Evolutionary conservation across 2,329 filamentous ascomycete genomes (phyloP).

Genomic region (Bipolaris victoriae): DNA sequence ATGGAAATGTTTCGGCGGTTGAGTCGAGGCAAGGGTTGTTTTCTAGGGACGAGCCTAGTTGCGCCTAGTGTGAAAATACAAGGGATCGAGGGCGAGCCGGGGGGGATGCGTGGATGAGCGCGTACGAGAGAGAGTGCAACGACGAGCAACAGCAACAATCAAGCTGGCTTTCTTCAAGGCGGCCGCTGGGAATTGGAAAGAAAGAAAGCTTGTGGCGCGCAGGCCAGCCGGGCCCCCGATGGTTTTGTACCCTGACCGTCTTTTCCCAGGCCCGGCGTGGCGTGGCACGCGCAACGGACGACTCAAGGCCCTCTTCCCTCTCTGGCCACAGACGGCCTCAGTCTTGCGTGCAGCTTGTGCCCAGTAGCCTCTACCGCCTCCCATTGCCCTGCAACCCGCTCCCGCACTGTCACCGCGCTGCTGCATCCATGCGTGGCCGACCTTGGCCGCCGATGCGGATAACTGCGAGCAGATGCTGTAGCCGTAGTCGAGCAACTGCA

Average conservation of each 20-base stretch:
- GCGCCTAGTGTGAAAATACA: constrained; percentile 22
- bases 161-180: not conserved
- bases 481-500: not conserved
- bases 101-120: not conserved
- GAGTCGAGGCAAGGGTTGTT: constrained; percentile 37
- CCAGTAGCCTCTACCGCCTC: not conserved
- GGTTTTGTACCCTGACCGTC: constrained; percentile 20
- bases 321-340: not conserved
- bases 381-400: not conserved
- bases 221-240: not conserved
- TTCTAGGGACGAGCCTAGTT: constrained; percentile 34
- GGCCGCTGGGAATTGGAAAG: not conserved
- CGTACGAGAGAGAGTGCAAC: not conserved
- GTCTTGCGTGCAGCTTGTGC: constrained; percentile 16
- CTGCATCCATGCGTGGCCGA: constrained; percentile 17
- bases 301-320: not conserved
- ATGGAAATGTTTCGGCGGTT: constrained; percentile 46
- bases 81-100: constrained; percentile 13
- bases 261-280: constrained; percentile 19
- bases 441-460: constrained; percentile 19
- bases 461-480: constrained; percentile 2
- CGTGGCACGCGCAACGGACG: constrained; percentile 18
- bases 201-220: not conserved
- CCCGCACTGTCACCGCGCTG: constrained; percentile 7
- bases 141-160: not conserved